Conservation (phyloP, 495 filamentous ascomycete species). For the Neurospora africana region DNA sequence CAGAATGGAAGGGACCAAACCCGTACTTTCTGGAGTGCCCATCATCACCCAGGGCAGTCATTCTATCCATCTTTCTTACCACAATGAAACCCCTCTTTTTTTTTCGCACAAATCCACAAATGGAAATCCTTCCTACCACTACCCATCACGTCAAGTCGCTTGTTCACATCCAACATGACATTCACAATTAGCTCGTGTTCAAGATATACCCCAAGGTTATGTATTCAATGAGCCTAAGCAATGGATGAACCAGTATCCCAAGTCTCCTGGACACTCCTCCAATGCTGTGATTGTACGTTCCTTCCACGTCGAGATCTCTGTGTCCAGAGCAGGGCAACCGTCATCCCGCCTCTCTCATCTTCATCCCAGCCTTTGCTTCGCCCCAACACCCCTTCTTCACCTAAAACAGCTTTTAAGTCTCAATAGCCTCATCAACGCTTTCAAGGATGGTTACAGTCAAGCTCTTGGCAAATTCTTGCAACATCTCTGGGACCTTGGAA, state of each 20-base stretch:
- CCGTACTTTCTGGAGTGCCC: too few species aligned
- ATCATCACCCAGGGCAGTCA: too few species aligned
- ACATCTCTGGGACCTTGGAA: conserved; percentile 23
- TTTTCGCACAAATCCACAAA: too few species aligned
- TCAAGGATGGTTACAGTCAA: conserved; percentile 19
- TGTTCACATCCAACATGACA: too few species aligned
- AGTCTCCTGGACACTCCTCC: neutral
- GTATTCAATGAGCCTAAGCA: neutral
- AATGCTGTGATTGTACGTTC: too few species aligned
- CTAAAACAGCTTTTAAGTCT: conserved; percentile 9
- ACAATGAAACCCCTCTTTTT: too few species aligned
- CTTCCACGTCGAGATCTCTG: neutral
- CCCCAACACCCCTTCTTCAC: neutral
- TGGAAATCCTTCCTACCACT: too few species aligned
- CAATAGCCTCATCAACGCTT: conserved; percentile 21
- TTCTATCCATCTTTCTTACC: too few species aligned
- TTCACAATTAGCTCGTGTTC: neutral
- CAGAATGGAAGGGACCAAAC: too few species aligned
- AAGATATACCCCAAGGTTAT: neutral
- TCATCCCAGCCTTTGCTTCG: neutral
- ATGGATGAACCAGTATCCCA: neutral
- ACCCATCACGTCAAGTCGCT: too few species aligned
- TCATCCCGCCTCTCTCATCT: neutral
- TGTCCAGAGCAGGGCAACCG: neutral
- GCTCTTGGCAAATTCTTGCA: conserved; percentile 13